Evolutionary conservation across 345 rosid species (phyloP).

Genomic region (Euphorbia peplus): DNA sequence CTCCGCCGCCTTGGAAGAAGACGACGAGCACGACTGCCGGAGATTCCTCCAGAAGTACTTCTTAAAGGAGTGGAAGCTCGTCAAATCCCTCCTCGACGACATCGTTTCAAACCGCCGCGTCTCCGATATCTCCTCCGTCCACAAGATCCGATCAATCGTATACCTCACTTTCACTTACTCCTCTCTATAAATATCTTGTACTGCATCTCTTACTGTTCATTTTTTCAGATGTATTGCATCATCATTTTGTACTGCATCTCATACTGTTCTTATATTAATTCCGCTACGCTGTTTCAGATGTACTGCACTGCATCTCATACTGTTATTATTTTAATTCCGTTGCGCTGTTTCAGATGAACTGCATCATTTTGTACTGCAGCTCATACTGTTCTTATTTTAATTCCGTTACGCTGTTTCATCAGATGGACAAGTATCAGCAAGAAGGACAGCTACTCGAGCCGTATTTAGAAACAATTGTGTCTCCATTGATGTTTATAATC

Average conservation of each 20-base stretch:
- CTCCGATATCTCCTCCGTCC: conserved; percentile 55
- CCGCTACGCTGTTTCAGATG: neutral
- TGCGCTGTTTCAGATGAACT: conserved; percentile 57
- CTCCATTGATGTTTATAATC: conserved; percentile 74
- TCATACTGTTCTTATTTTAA: neutral
- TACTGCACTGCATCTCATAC: neutral
- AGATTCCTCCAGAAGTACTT: conserved; percentile 72
- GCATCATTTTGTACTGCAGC: neutral
- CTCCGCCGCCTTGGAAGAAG: conserved; percentile 42
- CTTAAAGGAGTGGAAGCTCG: conserved; percentile 79
- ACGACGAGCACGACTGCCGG: conserved; percentile 71
- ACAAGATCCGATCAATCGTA: conserved; percentile 82
- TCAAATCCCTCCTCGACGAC: conserved; percentile 65
- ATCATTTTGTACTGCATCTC: neutral
- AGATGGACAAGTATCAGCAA: conserved; percentile 93
- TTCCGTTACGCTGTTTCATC: conserved; percentile 33
- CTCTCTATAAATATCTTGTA: neutral
- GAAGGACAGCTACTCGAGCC: conserved; percentile 90
- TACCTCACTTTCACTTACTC: conserved; percentile 17
- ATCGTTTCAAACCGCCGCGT: conserved; percentile 62
- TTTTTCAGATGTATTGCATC: too few relatives aligned
- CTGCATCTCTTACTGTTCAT: neutral
- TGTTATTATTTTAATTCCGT: neutral
- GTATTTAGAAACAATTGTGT: conserved; percentile 75
- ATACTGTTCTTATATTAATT: neutral